These are phyloP conservation scores for Ramichloridium luteum DNA, from an alignment of 2,329 filamentous ascomycete species.

Conservation along the genomic window DNA sequence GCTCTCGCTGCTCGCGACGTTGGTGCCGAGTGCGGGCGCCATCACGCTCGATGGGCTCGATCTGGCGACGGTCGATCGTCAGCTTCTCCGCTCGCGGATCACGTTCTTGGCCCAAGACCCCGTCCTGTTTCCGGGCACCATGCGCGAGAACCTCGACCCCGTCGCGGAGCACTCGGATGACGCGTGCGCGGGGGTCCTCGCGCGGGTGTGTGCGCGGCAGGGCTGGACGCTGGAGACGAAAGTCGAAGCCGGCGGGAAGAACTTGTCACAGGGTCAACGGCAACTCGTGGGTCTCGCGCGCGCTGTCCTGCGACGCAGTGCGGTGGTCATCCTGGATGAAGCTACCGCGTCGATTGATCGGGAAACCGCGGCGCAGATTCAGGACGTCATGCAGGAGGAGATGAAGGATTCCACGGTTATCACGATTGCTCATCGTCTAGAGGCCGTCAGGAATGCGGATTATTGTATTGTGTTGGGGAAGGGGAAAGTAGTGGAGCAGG, in stretches of 20 bases:
- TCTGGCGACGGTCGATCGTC: conserved; percentile 45
- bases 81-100: conserved; percentile 48
- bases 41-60: conserved; percentile 51
- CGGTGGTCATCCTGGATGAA: conserved; percentile 54
- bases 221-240: conserved; percentile 44
- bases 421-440: conserved; percentile 52
- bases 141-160: conserved; percentile 52
- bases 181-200: conserved; percentile 42
- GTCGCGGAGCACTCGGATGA: conserved; percentile 44
- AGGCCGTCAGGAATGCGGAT: conserved; percentile 48
- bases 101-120: conserved; percentile 58
- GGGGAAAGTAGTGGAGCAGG: conserved; percentile 34
- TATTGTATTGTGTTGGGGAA: conserved; percentile 43
- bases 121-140: conserved; percentile 49
- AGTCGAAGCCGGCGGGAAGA: conserved; percentile 49
- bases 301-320: conserved; percentile 48
- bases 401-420: conserved; percentile 49
- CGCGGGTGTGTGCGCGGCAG: conserved; percentile 43
- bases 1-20: conserved; percentile 45
- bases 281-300: conserved; percentile 53
- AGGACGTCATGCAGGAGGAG: conserved; percentile 43
- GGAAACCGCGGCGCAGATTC: conserved; percentile 46
- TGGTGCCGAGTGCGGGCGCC: conserved; percentile 41
- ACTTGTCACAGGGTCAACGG: conserved; percentile 52
- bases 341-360: conserved; percentile 53